Evolutionary conservation across 2,329 filamentous ascomycete species (phyloP).

Genomic region (Coniochaeta ligniaria): DNA sequence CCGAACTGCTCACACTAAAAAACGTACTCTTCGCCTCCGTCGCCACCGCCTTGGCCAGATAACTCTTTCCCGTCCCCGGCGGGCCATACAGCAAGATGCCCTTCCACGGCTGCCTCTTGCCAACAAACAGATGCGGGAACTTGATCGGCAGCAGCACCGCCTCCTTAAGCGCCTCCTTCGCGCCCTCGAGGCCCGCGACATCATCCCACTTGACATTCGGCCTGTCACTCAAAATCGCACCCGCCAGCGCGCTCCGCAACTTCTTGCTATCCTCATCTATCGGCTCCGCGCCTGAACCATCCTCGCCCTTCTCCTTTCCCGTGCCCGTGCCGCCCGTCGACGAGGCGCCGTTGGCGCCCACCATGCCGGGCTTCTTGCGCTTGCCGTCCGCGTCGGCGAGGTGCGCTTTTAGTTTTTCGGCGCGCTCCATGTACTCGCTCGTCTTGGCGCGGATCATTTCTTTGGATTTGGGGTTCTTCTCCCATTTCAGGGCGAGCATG

Average conservation of each 20-base stretch:
- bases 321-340: slow-evolving; percentile 56
- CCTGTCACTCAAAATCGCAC: slow-evolving; percentile 89
- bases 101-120: slow-evolving; percentile 97
- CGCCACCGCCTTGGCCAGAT: slow-evolving; percentile 92
- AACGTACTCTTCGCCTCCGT: slow-evolving; percentile 99
- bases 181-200: slow-evolving; percentile 86
- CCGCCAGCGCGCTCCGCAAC: slow-evolving; percentile 79
- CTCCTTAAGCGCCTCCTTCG: slow-evolving; percentile 96
- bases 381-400: slow-evolving; percentile 67
- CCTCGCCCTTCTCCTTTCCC: slow-evolving; percentile 43
- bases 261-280: slow-evolving; percentile 92
- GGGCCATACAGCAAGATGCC: slow-evolving; percentile 94
- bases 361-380: slow-evolving; percentile 61
- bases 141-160: slow-evolving; percentile 97
- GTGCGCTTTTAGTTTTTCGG: slow-evolving; percentile 94
- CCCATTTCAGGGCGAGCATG: slow-evolving; percentile 98
- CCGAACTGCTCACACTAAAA: slow-evolving; percentile 96
- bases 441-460: slow-evolving; percentile 96
- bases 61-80: slow-evolving; percentile 95
- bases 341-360: slow-evolving; percentile 65
- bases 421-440: slow-evolving; percentile 95
- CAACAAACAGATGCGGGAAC: slow-evolving; percentile 92
- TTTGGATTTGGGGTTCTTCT: slow-evolving; percentile 96
- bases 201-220: slow-evolving; percentile 98
- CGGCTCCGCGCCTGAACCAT: slow-evolving; percentile 52